These are phyloP conservation scores for Xylaria longipes DNA, from an alignment of 495 filamentous ascomycete genomes.

Conservation along the genomic window DNA sequence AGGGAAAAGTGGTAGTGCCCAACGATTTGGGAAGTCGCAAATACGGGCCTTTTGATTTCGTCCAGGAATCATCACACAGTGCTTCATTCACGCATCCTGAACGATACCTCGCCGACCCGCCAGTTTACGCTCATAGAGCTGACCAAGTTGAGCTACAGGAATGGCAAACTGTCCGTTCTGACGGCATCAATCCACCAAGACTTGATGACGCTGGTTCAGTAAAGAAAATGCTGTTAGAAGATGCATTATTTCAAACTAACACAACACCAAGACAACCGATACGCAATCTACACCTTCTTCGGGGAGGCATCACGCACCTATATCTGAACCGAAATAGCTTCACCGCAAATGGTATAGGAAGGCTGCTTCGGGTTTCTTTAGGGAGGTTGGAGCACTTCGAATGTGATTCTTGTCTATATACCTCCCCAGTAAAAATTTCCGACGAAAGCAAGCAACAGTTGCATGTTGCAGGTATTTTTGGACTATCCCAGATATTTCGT, in stretches of 20 bases:
- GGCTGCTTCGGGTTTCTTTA: constrained; percentile 38
- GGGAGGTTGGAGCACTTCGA: constrained; percentile 53
- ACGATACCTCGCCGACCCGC: constrained; percentile 49
- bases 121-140: constrained; percentile 39
- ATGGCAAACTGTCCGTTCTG: constrained; percentile 37
- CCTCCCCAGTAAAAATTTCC: constrained; percentile 7
- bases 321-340: constrained; percentile 48
- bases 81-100: constrained; percentile 41
- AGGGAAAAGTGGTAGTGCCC: constrained; percentile 41
- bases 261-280: constrained; percentile 6
- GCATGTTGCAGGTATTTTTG: constrained; percentile 43
- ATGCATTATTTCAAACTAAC: not conserved
- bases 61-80: constrained; percentile 49
- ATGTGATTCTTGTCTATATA: constrained; percentile 42
- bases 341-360: constrained; percentile 38
- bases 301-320: constrained; percentile 50
- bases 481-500: constrained; percentile 50
- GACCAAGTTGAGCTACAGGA: constrained; percentile 31
- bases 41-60: constrained; percentile 44
- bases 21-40: constrained; percentile 31
- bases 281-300: constrained; percentile 8
- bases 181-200: constrained; percentile 39
- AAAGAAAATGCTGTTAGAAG: constrained; percentile 39
- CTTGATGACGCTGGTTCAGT: constrained; percentile 41
- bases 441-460: constrained; percentile 21